Base-by-base conservation (phyloP, 2,329 filamentous ascomycete species). In the Ophiostoma triangulosporum region DNA sequence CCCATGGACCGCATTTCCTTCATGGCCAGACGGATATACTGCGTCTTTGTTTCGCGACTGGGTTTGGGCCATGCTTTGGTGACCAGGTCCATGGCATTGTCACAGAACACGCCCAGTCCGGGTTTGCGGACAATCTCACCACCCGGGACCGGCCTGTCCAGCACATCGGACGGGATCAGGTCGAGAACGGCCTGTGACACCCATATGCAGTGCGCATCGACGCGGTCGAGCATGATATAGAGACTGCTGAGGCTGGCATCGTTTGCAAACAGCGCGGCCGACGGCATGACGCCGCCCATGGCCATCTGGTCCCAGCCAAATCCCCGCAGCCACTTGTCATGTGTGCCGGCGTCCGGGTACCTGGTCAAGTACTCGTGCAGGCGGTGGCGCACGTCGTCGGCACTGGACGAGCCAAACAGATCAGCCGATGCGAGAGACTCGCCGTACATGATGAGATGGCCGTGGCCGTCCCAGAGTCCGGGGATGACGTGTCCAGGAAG, bases 131-230 rank as follows among this genome's bases (percentile, higher is more conserved):
- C 64, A 11, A 85, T 74, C 56, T 84, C 80, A 1, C 83, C 83
- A 11, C 82, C 83, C 1, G 80, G 78, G 1, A 81, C 63, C 17
- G 46, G 54, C 76, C 73, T 63, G 52, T 76, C 72, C 2, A 73
- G 68, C 26, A 76, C 58, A 8, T 75, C 68, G 1, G 67, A 60
- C 0, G 81, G 76, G 6, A 87, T 72, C 1, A 86, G 70, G 48
- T 74, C 67, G 2, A 86, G 70, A 2, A 86, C 77, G 17, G 80
- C 72, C 26, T 77, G 69, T 0, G 82, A 86, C 3, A 85, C 81
- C 78, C 81, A 84, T 27, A 79, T 73, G 64, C 83, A 87, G 63
- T 86, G 83, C 4, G 81, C 78, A 59, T 86, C 83, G 7, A 84
- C 77, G 14, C 83, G 75, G 61, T 85, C 81, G 3, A 86, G 72